Conservation (phyloP, 2,329 filamentous ascomycete genomes). For the Emmonsia crescens region DNA sequence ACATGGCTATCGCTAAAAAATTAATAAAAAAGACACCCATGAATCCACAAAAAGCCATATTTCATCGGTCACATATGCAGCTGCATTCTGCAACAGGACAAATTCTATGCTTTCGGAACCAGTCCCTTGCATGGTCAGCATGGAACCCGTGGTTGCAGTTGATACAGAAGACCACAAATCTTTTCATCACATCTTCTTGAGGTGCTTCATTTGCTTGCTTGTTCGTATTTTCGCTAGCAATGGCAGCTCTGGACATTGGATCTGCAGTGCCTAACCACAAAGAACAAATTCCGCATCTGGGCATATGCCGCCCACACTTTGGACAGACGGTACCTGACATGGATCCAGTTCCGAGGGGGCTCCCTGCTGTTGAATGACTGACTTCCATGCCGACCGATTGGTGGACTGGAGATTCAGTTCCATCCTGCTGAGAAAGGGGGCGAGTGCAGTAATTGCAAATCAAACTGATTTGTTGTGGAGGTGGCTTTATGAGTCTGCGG, state of each 20-base stretch:
- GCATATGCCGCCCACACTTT: constrained; percentile 52
- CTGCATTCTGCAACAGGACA: constrained; percentile 47
- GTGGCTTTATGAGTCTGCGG: constrained; percentile 37
- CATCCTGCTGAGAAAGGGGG: constrained; percentile 40
- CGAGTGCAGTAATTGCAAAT: constrained; percentile 51
- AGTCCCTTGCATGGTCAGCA: constrained; percentile 50
- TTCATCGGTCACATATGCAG: constrained; percentile 38
- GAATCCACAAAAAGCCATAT: neutral
- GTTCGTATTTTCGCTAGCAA: constrained; percentile 23
- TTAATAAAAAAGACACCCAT: neutral
- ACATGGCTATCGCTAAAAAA: neutral
- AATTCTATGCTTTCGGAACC: constrained; percentile 46
- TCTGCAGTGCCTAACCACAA: constrained; percentile 51
- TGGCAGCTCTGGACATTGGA: constrained; percentile 34
- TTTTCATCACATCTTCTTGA: constrained; percentile 38
- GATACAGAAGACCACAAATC: constrained; percentile 51
- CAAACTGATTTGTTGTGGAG: constrained; percentile 45
- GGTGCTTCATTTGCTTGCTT: constrained; percentile 1
- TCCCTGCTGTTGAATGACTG: constrained; percentile 25
- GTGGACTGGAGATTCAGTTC: constrained; percentile 15
- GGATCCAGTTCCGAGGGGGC: constrained; percentile 25
- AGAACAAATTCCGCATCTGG: constrained; percentile 51
- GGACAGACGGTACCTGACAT: constrained; percentile 47
- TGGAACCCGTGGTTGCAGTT: constrained; percentile 55
- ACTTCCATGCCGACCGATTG: constrained; percentile 18